Evolutionary conservation across 495 filamentous ascomycete species (phyloP), one percentile per base, ranked within the genome.

Genomic region (Aspergillus incahuasiensis): DNA sequence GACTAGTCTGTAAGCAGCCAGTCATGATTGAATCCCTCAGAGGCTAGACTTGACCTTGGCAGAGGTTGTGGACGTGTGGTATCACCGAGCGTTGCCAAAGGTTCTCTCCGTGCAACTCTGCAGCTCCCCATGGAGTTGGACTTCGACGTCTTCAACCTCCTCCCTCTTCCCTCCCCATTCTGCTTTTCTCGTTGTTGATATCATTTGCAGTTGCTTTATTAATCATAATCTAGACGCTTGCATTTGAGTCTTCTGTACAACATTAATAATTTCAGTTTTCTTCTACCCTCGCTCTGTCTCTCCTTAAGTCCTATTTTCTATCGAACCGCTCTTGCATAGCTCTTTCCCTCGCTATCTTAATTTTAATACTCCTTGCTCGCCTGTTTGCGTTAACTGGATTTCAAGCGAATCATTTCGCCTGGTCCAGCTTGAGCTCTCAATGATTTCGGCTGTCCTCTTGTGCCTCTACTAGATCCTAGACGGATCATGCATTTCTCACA

Each of bases 401-500:
- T 25, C n/a, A 56, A 49, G 54, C 46, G 49, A 34, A 48, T 32
- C n/a, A 54, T 44, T 18, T 32, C 39, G 42, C 32, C 39, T 13
- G 38, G n/a, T 53, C 22, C 40, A 30, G 21, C 12, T n/a, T 28
- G 41, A 47, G 9, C 35, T 53, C 13, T 41, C 63, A 62, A 71
- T 68, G 67, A 60, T 22, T 57, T 13, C 3, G 34, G 5, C 8
- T 1, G 38, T 40, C n/a, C 15, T 15, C 25, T 39, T 49, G n/a
- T 41, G 13, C 25, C 30, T 46, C 32, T 25, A 41, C 22, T 67
- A 68, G 63, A 64, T 65, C 62, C 64, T 34, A 55, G 32, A 24
- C 19, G 66, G 65, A 70, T 68, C 62, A 74, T 74, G 71, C 68
- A 55, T 68, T 57, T 68, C 46, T 66, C 68, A 61, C 50, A 64